A percentile compares a stretch with the other conserved stretches of the same genome.
These are phyloP conservation scores for Rhizophora mangle DNA, from an alignment of 345 rosid species.

Conservation along the genomic window DNA sequence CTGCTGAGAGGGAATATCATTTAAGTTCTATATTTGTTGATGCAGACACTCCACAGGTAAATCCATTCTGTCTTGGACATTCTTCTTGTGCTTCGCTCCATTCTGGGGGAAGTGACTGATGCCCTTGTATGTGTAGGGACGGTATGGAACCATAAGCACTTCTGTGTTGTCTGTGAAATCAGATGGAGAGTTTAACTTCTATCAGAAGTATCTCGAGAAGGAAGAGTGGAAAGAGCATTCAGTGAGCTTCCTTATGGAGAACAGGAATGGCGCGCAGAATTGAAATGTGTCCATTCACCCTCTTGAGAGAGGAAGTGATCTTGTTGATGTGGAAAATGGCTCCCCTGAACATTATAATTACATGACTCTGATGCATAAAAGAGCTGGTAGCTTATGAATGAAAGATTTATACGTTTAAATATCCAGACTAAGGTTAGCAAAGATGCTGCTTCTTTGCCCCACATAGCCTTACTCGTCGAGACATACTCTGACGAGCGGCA, in stretches of 20 bases:
- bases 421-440: no score
- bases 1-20: constrained; percentile 43
- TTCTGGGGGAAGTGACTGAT: background rate
- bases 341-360: no score
- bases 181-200: constrained; percentile 45
- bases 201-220: constrained; percentile 52
- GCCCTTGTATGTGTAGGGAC: constrained; percentile 39
- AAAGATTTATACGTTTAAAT: no score
- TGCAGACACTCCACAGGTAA: constrained; percentile 33
- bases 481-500: no score
- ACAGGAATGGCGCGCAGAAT: background rate
- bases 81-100: background rate
- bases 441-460: no score
- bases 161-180: constrained; percentile 46
- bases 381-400: no score
- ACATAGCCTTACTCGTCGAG: no score
- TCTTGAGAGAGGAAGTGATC: background rate
- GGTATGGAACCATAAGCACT: constrained; percentile 72
- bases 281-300: background rate
- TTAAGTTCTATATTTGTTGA: constrained; percentile 67
- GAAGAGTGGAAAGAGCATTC: constrained; percentile 53
- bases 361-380: no score
- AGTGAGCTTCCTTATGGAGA: constrained; percentile 27
- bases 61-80: background rate
- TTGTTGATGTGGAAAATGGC: background rate